Conservation (phyloP, 805 yeast species). For the Kodamaea sagamina region DNA sequence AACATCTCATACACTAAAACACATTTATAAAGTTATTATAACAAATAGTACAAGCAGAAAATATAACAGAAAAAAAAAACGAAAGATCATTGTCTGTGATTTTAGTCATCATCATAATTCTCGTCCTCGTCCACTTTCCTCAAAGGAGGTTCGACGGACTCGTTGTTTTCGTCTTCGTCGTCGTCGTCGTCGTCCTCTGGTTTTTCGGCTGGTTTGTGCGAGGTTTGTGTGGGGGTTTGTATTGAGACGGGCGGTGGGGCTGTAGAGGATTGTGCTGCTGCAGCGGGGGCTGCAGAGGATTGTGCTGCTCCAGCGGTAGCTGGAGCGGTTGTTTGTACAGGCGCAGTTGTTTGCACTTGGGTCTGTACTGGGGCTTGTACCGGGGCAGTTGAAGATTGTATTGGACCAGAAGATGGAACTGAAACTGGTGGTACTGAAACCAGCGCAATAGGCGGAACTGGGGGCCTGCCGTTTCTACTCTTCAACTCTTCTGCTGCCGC, state of each 20-base stretch:
- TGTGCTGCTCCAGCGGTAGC: slow-evolving; percentile 7
- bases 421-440: slow-evolving; percentile 10
- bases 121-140: slow-evolving; percentile 49
- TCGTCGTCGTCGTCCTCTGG: slow-evolving; percentile 29
- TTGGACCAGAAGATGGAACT: no score
- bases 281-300: not conserved
- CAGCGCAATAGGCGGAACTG: not conserved
- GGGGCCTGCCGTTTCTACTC: slow-evolving; percentile 5
- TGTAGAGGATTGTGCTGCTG: not conserved
- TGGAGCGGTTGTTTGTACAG: slow-evolving; percentile 7
- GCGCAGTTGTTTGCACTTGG: not conserved
- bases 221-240: slow-evolving; percentile 2
- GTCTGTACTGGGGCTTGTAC: no score
- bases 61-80: slow-evolving; percentile 9
- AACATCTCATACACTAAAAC: not conserved
- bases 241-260: slow-evolving; percentile 3
- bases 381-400: no score
- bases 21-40: slow-evolving; percentile 8
- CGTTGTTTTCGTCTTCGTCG: slow-evolving; percentile 27
- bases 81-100: slow-evolving; percentile 3
- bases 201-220: slow-evolving; percentile 20
- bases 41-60: slow-evolving; percentile 13
- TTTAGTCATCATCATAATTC: slow-evolving; percentile 45
- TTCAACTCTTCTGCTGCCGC: slow-evolving; percentile 14
- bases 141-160: slow-evolving; percentile 46